A percentile compares a stretch with the other conserved stretches of the same genome.
These are phyloP conservation scores for Xylaria sp. DNA, from an alignment of 2,329 filamentous ascomycete species.

Conservation along the genomic window DNA sequence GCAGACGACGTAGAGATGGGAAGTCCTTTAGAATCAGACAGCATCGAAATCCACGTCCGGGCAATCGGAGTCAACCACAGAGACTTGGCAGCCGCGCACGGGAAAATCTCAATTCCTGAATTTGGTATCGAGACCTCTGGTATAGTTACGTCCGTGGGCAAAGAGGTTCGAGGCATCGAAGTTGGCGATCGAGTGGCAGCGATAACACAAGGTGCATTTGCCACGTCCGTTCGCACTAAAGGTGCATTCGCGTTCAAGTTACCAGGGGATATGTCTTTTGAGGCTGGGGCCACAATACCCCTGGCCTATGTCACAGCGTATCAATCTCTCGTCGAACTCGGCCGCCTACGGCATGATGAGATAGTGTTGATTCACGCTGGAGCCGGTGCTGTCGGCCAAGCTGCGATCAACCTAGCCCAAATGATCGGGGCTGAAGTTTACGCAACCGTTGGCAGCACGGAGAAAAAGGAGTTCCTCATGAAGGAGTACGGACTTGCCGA, in stretches of 20 bases:
- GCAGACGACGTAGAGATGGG: conserved; percentile 42
- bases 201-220: conserved; percentile 54
- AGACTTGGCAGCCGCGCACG: conserved; percentile 47
- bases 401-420: conserved; percentile 46
- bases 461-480: conserved; percentile 48
- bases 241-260: conserved; percentile 48
- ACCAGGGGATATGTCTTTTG: conserved; percentile 46
- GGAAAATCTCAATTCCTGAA: conserved; percentile 44
- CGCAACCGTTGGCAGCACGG: conserved; percentile 45
- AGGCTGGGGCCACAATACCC: conserved; percentile 46
- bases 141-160: conserved; percentile 44
- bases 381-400: conserved; percentile 48
- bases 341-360: conserved; percentile 45
- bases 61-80: conserved; percentile 49
- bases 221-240: conserved; percentile 45
- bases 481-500: conserved; percentile 46
- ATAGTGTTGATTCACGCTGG: conserved; percentile 47
- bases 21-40: conserved; percentile 50
- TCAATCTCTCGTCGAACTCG: conserved; percentile 46
- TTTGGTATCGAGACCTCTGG: conserved; percentile 48
- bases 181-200: conserved; percentile 50
- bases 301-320: conserved; percentile 47
- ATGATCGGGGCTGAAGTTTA: conserved; percentile 48
- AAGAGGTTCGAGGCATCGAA: conserved; percentile 43
- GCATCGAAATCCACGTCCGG: conserved; percentile 49